Percentiles rank a stretch among this genome's conserved stretches.
Evolutionary conservation across 306 rosid species (phyloP).

Genomic region (Abrus precatorius): DNA sequence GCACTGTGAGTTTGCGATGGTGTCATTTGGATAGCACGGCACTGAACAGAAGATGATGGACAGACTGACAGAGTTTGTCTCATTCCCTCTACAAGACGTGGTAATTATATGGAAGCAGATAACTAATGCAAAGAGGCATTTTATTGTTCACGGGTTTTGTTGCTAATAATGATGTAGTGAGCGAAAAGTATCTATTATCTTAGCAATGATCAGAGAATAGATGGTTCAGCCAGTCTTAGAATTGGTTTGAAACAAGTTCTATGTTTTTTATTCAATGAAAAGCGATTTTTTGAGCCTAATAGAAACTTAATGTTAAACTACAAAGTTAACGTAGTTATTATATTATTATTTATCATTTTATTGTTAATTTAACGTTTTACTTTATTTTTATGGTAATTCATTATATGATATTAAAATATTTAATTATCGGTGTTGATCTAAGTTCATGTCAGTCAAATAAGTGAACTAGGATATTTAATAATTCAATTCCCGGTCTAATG

Average conservation of each 20-base stretch:
- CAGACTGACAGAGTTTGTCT: slow-evolving; percentile 18
- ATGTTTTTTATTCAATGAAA: not conserved
- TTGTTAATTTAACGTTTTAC: not conserved
- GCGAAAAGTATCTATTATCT: not conserved
- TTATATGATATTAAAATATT: not conserved
- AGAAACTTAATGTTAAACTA: not conserved
- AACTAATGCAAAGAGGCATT: slow-evolving; percentile 6
- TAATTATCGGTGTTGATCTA: not conserved
- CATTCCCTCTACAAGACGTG: not conserved
- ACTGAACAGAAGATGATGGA: slow-evolving; percentile 19
- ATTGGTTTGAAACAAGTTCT: not conserved
- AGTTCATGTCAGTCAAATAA: not conserved
- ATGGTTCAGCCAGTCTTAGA: not conserved
- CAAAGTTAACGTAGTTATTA: not conserved
- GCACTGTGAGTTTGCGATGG: slow-evolving; percentile 7
- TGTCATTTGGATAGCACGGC: not conserved
- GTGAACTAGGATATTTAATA: not conserved
- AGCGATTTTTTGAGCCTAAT: not conserved
- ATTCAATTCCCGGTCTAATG: not conserved
- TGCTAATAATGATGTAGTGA: not conserved
- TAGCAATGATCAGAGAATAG: too few species aligned
- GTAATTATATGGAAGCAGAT: not conserved
- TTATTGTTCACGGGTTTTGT: slow-evolving; percentile 3
- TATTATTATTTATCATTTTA: not conserved
- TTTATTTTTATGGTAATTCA: not conserved